Conservation (phyloP, 306 rosid species). For the Dryas octopetala region DNA sequence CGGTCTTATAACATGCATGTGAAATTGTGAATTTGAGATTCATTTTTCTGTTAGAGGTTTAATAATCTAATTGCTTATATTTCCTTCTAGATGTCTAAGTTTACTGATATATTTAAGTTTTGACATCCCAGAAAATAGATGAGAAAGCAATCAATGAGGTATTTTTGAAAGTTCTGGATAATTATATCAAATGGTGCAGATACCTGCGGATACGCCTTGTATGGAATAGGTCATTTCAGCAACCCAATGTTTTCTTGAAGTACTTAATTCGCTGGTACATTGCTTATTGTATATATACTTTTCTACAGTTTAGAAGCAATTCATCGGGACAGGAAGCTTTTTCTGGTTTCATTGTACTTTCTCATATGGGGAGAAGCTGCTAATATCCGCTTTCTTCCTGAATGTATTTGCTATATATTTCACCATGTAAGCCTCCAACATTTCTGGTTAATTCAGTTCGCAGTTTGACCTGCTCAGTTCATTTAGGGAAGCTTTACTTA, state of each 20-base stretch:
- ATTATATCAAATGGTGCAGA: conserved; percentile 89
- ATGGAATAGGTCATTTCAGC: conserved; percentile 79
- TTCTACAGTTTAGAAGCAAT: conserved; percentile 83
- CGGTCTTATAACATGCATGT: not conserved
- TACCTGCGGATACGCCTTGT: conserved; percentile 78
- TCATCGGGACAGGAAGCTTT: conserved; percentile 79
- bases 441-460: not conserved
- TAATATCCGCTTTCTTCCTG: conserved; percentile 97
- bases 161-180: conserved; percentile 82
- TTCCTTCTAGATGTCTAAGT: conserved; percentile 3
- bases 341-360: conserved; percentile 78
- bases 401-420: conserved; percentile 92
- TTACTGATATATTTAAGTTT: conserved; percentile 3
- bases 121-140: conserved; percentile 69
- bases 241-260: conserved; percentile 29
- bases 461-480: not conserved
- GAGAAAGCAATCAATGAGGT: conserved; percentile 82
- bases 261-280: conserved; percentile 19
- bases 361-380: conserved; percentile 99
- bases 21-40: not conserved
- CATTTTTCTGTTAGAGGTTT: not conserved
- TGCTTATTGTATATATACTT: conserved; percentile 27
- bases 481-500: not conserved
- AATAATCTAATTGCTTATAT: not conserved
- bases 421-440: conserved; percentile 71